phyloP scores from a whole-genome alignment of 345 rosid genomes.

The Chamaenerion angustifolium region DNA sequence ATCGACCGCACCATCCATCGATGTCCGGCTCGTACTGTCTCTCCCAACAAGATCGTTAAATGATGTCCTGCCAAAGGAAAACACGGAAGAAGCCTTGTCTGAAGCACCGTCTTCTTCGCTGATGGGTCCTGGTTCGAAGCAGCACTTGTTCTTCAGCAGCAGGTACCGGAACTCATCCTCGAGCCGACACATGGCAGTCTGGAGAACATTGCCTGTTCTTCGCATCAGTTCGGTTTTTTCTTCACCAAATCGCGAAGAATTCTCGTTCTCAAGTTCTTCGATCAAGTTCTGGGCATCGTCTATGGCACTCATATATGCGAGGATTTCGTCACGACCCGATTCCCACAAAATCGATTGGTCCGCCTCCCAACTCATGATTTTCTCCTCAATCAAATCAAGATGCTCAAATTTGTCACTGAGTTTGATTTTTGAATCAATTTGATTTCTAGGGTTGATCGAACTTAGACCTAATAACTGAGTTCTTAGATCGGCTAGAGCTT shows the following conservation, averaged over 20 bases:
- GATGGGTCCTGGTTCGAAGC: conserved; percentile 62
- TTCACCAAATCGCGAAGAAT: conserved; percentile 11
- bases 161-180: conserved; percentile 74
- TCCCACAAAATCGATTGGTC: conserved; percentile 82
- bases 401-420: conserved; percentile 29
- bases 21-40: conserved; percentile 41
- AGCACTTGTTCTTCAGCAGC: conserved; percentile 49
- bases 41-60: conserved; percentile 35
- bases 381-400: conserved; percentile 40
- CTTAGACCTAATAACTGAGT: conserved; percentile 37
- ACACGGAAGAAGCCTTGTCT: conserved; percentile 29
- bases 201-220: conserved; percentile 68
- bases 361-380: conserved; percentile 51
- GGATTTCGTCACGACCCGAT: conserved; percentile 34
- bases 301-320: conserved; percentile 37
- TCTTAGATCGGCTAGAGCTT: conserved; percentile 46
- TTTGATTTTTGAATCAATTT: no score
- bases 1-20: conserved; percentile 42
- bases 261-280: conserved; percentile 38
- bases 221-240: conserved; percentile 28
- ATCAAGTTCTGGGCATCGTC: conserved; percentile 42
- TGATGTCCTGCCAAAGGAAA: conserved; percentile 47
- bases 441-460: conserved; percentile 8
- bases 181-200: conserved; percentile 71
- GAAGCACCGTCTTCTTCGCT: conserved; percentile 50